phyloP scores from a whole-genome alignment of 1,139 yeast species.

The Spencermartinsiella ligniputridi region DNA sequence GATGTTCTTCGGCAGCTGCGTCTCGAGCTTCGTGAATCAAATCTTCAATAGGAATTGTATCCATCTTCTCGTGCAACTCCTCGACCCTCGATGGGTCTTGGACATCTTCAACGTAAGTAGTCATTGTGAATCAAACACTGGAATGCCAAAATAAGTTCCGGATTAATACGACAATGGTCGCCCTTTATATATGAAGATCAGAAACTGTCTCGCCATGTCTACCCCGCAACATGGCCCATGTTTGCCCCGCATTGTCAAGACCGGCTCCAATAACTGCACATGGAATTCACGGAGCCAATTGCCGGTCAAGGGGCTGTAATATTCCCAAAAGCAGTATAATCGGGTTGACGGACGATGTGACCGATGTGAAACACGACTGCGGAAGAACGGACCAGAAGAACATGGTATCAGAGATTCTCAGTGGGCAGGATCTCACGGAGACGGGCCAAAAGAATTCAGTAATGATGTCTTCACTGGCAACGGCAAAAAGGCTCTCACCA shows the following conservation, averaged over 20 bases:
- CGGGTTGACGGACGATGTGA: no score
- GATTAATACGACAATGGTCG: background rate
- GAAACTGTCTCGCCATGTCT: background rate
- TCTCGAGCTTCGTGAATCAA: conserved; percentile 9
- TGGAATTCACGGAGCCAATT: background rate
- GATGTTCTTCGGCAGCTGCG: conserved; percentile 10
- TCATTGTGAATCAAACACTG: conserved; percentile 1
- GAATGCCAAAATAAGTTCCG: background rate
- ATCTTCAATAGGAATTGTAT: background rate
- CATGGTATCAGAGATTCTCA: no score
- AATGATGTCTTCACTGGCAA: no score
- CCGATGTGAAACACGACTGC: no score
- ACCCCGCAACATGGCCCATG: no score
- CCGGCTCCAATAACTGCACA: background rate
- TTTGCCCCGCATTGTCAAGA: background rate
- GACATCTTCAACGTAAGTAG: conserved; percentile 8
- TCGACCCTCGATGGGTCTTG: conserved; percentile 6
- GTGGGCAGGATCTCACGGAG: no score
- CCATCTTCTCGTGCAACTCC: conserved; percentile 2
- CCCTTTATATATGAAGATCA: no score
- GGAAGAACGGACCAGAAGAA: no score
- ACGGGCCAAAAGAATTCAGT: no score
- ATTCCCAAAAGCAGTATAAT: background rate
- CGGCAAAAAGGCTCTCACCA: no score
- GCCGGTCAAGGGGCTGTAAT: background rate